These are phyloP conservation scores for Passalora sequoiae DNA, from an alignment of 2,329 filamentous ascomycete species.

Conservation along the genomic window DNA sequence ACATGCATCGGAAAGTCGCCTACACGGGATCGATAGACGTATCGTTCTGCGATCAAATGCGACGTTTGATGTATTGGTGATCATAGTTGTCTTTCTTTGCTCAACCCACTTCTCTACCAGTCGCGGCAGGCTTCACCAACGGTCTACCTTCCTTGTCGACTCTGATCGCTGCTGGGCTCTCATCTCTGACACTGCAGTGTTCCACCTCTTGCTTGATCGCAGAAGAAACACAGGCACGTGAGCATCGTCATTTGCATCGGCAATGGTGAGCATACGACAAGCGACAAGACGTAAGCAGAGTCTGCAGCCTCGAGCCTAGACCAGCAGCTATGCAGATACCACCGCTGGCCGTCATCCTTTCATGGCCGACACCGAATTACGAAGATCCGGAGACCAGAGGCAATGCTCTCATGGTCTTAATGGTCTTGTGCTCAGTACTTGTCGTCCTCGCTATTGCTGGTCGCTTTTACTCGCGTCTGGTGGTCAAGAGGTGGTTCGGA, in stretches of 20 bases:
- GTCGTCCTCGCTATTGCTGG: conserved; percentile 35
- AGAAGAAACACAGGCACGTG: neutral
- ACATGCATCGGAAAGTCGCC: too few relatives aligned
- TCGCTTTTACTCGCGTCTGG: conserved; percentile 39
- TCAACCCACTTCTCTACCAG: too few relatives aligned
- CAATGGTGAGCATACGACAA: conserved; percentile 1
- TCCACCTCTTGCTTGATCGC: too few relatives aligned
- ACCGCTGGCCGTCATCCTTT: conserved; percentile 31
- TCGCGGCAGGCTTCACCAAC: too few relatives aligned
- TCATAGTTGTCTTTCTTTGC: too few relatives aligned
- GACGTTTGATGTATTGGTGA: too few relatives aligned
- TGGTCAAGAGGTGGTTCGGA: conserved; percentile 41
- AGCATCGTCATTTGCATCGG: conserved; percentile 1
- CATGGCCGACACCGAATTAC: conserved; percentile 41
- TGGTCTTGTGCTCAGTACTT: conserved; percentile 37
- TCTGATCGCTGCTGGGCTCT: too few relatives aligned
- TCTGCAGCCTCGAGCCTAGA: neutral
- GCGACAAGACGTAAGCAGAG: neutral
- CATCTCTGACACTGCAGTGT: too few relatives aligned
- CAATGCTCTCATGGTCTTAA: conserved; percentile 37
- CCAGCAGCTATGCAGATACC: conserved; percentile 23
- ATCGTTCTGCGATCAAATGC: too few relatives aligned
- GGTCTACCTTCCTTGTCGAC: too few relatives aligned
- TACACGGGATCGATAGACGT: too few relatives aligned
- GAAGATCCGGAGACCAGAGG: conserved; percentile 39